phyloP scores from a whole-genome alignment of 2,329 filamentous ascomycete genomes.

The Pseudogymnoascus sp. region DNA sequence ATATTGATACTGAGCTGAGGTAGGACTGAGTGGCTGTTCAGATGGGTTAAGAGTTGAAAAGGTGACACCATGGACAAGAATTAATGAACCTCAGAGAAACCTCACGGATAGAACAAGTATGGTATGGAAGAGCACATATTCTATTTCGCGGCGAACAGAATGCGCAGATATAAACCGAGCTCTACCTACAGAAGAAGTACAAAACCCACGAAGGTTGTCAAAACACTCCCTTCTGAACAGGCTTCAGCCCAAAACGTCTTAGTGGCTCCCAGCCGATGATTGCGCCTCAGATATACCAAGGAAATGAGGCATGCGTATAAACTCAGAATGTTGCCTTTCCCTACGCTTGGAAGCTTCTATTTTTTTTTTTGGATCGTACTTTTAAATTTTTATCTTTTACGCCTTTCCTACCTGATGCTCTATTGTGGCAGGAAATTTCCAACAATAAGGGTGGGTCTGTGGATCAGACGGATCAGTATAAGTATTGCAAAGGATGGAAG shows the following conservation, averaged over 20 bases:
- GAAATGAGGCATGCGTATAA: background rate
- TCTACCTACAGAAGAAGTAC: conserved; percentile 15
- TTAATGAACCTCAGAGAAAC: background rate
- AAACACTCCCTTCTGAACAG: conserved; percentile 13
- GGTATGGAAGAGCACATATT: conserved; percentile 10
- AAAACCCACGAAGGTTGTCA: conserved; percentile 13
- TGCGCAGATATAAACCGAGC: conserved; percentile 16
- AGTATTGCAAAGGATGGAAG: background rate
- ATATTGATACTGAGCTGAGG: background rate
- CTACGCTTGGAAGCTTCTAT: background rate
- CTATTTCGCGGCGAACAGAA: conserved; percentile 19
- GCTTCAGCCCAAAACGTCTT: conserved; percentile 16
- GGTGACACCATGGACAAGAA: background rate
- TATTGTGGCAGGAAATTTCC: conserved; percentile 94
- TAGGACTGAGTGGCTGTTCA: background rate
- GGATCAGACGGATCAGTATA: conserved; percentile 28
- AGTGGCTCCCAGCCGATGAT: conserved; percentile 14
- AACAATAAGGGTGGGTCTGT: conserved; percentile 84
- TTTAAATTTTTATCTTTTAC: background rate
- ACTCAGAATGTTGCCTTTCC: background rate
- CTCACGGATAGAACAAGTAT: conserved; percentile 13
- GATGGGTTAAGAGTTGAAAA: background rate
- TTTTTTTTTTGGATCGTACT: background rate
- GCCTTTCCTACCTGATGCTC: conserved; percentile 12
- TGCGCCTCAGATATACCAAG: conserved; percentile 12